A percentile compares a stretch with the other conserved stretches of the same genome.
These are phyloP conservation scores for Macaranga tanarius DNA, from an alignment of 441 rosid genomes.

Conservation along the genomic window DNA sequence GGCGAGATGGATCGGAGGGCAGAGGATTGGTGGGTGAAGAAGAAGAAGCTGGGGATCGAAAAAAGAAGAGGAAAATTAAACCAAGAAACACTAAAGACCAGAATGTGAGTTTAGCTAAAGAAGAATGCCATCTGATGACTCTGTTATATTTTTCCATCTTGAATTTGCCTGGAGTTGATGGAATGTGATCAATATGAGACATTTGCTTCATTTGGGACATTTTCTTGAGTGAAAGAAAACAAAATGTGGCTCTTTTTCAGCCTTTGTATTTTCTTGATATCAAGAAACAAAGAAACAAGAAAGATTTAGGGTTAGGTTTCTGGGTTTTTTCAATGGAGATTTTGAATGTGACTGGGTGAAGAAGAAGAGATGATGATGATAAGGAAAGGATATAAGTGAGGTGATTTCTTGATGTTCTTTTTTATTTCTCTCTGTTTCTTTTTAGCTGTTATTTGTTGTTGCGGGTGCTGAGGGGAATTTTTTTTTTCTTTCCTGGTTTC, in stretches of 20 bases:
- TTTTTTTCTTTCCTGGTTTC: conserved; percentile 40
- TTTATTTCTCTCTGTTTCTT: conserved; percentile 3
- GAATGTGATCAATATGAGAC: conserved; percentile 80
- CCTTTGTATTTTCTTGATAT: background rate
- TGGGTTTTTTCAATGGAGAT: background rate
- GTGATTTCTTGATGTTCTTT: conserved; percentile 8
- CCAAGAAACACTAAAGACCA: conserved; percentile 77
- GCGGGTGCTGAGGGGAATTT: conserved; percentile 23
- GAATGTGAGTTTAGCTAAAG: conserved; percentile 66
- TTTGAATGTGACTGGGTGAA: background rate
- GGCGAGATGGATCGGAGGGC: conserved; percentile 65
- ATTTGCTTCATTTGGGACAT: conserved; percentile 50
- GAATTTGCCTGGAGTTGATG: conserved; percentile 94
- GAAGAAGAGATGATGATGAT: conserved; percentile 12
- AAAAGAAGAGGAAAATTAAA: conserved; percentile 70
- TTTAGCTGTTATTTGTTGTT: conserved; percentile 23
- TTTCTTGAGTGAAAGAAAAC: background rate
- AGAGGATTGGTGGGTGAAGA: conserved; percentile 22
- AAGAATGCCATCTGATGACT: conserved; percentile 58
- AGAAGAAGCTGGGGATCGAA: conserved; percentile 67
- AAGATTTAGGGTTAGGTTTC: conserved; percentile 12
- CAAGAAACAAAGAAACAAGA: background rate
- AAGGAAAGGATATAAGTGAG: background rate
- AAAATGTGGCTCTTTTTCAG: background rate
- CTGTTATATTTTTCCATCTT: conserved; percentile 89